phyloP scores from a whole-genome alignment of 2,329 filamentous ascomycete genomes.

The Colletotrichum brevisporum region DNA sequence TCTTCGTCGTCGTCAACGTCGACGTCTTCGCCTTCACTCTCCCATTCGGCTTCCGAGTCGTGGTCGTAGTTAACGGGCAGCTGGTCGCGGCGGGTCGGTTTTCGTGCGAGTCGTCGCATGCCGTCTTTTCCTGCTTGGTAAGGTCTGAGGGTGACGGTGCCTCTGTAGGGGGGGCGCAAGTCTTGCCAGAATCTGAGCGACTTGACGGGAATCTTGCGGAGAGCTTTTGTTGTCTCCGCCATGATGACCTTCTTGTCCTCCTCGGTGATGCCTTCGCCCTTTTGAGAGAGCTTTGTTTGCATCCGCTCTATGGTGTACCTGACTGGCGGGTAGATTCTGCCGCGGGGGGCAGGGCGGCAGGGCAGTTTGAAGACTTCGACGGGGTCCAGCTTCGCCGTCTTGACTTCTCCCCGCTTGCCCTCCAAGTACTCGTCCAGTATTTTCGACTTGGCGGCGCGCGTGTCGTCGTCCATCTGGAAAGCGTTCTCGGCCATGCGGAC shows the following conservation, averaged over 20 bases:
- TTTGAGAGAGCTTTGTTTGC: conserved; percentile 60
- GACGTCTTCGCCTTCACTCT: conserved; percentile 79
- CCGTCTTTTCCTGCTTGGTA: conserved; percentile 59
- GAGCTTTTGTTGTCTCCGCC: conserved; percentile 52
- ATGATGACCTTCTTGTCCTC: conserved; percentile 52
- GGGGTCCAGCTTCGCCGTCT: conserved; percentile 57
- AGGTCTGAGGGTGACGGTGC: conserved; percentile 77
- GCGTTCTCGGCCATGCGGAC: conserved; percentile 76
- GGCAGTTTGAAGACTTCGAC: conserved; percentile 62
- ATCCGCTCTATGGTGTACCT: conserved; percentile 72
- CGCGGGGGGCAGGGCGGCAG: conserved; percentile 56
- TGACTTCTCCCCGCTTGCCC: conserved; percentile 58
- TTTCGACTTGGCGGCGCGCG: conserved; percentile 63
- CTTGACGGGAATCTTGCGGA: conserved; percentile 74
- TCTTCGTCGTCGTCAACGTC: conserved; percentile 76
- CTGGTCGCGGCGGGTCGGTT: conserved; percentile 69
- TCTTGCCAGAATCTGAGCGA: conserved; percentile 74
- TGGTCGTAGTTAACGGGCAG: conserved; percentile 82
- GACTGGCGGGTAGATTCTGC: conserved; percentile 66
- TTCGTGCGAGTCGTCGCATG: conserved; percentile 65
- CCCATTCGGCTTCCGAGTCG: conserved; percentile 90
- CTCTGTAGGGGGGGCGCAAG: conserved; percentile 78
- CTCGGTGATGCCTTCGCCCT: conserved; percentile 53
- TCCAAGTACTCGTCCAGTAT: conserved; percentile 67
- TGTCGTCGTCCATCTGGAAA: conserved; percentile 71